phyloP scores from a whole-genome alignment of 1,284 basidiomycete genomes.

The Leccinum pachyderme region DNA sequence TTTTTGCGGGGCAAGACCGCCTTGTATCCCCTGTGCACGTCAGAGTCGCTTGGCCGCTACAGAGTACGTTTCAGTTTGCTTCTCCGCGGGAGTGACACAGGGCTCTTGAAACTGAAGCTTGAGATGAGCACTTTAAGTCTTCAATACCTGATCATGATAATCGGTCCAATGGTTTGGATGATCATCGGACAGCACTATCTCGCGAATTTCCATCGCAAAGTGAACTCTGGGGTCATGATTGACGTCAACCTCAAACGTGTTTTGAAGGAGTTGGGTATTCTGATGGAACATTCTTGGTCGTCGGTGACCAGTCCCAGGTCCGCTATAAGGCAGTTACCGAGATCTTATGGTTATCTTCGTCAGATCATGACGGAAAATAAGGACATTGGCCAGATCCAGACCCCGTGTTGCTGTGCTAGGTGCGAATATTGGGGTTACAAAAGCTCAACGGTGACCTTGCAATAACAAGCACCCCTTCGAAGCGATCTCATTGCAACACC shows the following conservation, averaged over 20 bases:
- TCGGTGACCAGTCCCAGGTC: background rate
- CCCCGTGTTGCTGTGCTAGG: background rate
- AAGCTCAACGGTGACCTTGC: background rate
- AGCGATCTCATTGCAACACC: background rate
- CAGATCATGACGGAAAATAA: background rate
- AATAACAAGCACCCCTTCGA: background rate
- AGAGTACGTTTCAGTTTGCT: background rate
- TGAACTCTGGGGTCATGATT: background rate
- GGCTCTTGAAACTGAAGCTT: background rate
- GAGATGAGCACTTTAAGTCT: background rate
- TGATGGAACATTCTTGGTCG: background rate
- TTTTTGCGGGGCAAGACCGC: background rate
- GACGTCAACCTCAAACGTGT: background rate
- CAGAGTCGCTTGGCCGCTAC: background rate
- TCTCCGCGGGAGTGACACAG: background rate
- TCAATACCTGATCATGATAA: background rate
- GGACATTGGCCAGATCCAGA: background rate
- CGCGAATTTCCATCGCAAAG: background rate
- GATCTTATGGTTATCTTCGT: background rate
- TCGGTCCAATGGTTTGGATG: background rate
- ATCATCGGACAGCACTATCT: background rate
- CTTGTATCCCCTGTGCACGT: background rate
- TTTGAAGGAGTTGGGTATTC: background rate
- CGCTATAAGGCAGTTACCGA: background rate
- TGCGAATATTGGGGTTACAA: background rate